phyloP scores from a whole-genome alignment of 495 filamentous ascomycete species.

The Bacidia rubella region DNA sequence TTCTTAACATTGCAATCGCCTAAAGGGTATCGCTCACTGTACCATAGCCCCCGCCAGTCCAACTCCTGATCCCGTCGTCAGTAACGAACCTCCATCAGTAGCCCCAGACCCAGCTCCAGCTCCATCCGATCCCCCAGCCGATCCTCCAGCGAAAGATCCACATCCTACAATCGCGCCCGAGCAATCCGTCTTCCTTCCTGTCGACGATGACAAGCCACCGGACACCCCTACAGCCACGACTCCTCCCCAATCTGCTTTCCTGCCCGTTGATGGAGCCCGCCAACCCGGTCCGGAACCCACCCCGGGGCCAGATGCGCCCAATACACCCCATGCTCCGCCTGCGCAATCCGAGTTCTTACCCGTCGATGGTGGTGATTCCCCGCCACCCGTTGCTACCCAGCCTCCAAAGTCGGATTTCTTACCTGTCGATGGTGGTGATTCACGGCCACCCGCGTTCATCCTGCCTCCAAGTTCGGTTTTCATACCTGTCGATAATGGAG shows the following conservation, averaged over 20 bases:
- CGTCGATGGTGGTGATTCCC: background rate
- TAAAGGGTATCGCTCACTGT: too few relatives aligned
- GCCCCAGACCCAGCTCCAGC: background rate
- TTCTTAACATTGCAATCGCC: too few relatives aligned
- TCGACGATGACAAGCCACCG: background rate
- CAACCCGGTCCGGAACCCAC: too few relatives aligned
- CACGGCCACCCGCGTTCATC: background rate
- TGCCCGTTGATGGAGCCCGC: too few relatives aligned
- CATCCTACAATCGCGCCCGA: background rate
- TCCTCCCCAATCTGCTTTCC: background rate
- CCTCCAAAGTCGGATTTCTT: background rate
- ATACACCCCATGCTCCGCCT: too few relatives aligned
- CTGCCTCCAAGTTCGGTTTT: background rate
- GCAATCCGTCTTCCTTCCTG: background rate
- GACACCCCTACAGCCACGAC: background rate
- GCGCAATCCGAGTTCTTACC: background rate
- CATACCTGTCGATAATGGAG: background rate
- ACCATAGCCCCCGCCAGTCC: too few relatives aligned
- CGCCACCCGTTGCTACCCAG: background rate
- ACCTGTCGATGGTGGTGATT: background rate
- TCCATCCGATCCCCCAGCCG: background rate
- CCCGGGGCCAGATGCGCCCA: too few relatives aligned
- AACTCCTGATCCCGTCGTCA: background rate
- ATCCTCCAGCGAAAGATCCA: background rate
- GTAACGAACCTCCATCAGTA: background rate